phyloP scores from a whole-genome alignment of 2,329 filamentous ascomycete genomes.

The Cylindrodendrum hubeiense region DNA sequence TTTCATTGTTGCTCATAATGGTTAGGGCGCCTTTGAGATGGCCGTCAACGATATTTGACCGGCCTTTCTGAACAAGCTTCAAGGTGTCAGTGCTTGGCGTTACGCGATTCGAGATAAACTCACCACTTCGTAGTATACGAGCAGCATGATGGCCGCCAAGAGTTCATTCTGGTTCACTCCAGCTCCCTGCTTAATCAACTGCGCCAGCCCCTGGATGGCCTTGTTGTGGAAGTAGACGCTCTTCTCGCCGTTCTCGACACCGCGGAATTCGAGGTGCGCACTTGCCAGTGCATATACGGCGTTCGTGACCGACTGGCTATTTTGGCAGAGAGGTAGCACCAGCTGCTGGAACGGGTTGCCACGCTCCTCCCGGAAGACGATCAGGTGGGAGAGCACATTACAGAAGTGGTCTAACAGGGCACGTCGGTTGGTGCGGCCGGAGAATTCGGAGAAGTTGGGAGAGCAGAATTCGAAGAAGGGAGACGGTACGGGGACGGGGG shows the following conservation, averaged over 20 bases:
- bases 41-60: constrained; percentile 70
- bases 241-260: constrained; percentile 64
- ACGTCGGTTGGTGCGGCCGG: constrained; percentile 65
- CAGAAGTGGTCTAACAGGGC: constrained; percentile 72
- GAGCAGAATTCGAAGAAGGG: constrained; percentile 63
- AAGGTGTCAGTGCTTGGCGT: constrained; percentile 21
- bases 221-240: constrained; percentile 71
- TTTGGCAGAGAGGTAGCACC: constrained; percentile 69
- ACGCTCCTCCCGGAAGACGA: constrained; percentile 72
- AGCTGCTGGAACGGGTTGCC: constrained; percentile 74
- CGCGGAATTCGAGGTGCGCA: constrained; percentile 82
- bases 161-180: constrained; percentile 68
- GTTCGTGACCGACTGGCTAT: constrained; percentile 75
- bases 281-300: constrained; percentile 87
- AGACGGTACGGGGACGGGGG: constrained; percentile 39
- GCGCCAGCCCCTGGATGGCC: constrained; percentile 69
- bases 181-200: constrained; percentile 66
- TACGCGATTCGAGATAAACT: constrained; percentile 42
- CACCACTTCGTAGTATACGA: constrained; percentile 75
- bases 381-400: constrained; percentile 73
- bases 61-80: constrained; percentile 71
- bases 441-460: constrained; percentile 69
- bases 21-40: constrained; percentile 73
- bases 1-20: constrained; percentile 65
- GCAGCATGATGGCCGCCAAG: constrained; percentile 70